These are phyloP conservation scores for Entomortierella chlamydospora DNA, from an alignment of 192 early-diverging fungal genomes.

Conservation along the genomic window DNA sequence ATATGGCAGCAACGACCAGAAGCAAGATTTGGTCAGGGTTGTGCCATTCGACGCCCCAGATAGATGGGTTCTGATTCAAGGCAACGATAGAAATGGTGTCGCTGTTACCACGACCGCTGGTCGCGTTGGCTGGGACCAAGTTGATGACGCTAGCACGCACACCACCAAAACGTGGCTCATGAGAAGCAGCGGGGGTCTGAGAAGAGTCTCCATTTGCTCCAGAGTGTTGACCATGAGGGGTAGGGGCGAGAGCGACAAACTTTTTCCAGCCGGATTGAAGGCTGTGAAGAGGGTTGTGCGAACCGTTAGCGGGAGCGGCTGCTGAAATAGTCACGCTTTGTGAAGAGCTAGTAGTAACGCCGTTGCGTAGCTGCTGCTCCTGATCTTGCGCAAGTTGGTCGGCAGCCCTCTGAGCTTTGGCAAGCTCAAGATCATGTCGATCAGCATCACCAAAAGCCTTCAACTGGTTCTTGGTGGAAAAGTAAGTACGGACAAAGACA, in stretches of 20 bases:
- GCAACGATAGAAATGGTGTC: constrained; percentile 12
- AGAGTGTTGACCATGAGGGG: not conserved
- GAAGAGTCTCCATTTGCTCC: not conserved
- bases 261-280: constrained; percentile 30
- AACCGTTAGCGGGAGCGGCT: not conserved
- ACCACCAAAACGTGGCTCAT: constrained; percentile 8
- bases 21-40: constrained; percentile 50
- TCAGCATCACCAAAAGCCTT: constrained; percentile 13
- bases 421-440: constrained; percentile 22
- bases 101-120: not conserved
- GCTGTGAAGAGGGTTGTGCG: constrained; percentile 15
- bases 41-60: constrained; percentile 46
- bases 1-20: constrained; percentile 39
- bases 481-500: constrained; percentile 42
- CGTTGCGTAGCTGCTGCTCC: not conserved
- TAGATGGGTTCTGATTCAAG: constrained; percentile 28
- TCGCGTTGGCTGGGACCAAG: not conserved
- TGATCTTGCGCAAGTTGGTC: constrained; percentile 20
- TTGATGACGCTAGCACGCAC: constrained; percentile 25
- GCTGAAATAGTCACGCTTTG: not conserved
- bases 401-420: constrained; percentile 29
- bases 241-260: constrained; percentile 37
- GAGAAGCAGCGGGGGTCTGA: constrained; percentile 6
- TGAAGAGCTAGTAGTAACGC: not conserved
- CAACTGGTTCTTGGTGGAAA: constrained; percentile 44